These are phyloP conservation scores for Sphaerobolus stellatus DNA, from an alignment of 1,284 basidiomycete genomes.

Conservation along the genomic window DNA sequence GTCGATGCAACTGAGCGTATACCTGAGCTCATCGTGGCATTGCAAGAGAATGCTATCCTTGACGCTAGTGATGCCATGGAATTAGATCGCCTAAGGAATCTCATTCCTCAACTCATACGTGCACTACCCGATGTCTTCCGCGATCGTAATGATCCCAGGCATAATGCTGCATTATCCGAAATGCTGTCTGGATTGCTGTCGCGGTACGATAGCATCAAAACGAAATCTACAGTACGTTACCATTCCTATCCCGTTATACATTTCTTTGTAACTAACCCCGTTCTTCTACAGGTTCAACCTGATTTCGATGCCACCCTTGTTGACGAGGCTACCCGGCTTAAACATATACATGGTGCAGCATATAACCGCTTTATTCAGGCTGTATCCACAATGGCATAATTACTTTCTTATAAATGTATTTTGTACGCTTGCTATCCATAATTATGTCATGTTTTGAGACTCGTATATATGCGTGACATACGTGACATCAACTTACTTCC, in stretches of 20 bases:
- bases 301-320: slow-evolving; percentile 43
- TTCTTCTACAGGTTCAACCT: slow-evolving; percentile 32
- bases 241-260: background rate
- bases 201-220: slow-evolving; percentile 58
- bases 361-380: slow-evolving; percentile 47
- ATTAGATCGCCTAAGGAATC: slow-evolving; percentile 58
- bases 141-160: slow-evolving; percentile 55
- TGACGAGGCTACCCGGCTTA: slow-evolving; percentile 49
- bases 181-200: slow-evolving; percentile 68
- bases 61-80: slow-evolving; percentile 51
- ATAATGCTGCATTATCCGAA: slow-evolving; percentile 66
- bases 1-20: slow-evolving; percentile 61
- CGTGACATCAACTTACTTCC: too few species aligned
- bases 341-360: slow-evolving; percentile 52
- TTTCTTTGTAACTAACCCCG: slow-evolving; percentile 9
- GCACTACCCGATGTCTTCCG: slow-evolving; percentile 66
- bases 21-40: slow-evolving; percentile 47
- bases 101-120: slow-evolving; percentile 65
- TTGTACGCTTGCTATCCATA: too few species aligned
- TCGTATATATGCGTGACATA: too few species aligned
- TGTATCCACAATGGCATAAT: slow-evolving; percentile 1
- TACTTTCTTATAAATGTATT: too few species aligned
- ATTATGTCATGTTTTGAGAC: too few species aligned
- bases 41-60: slow-evolving; percentile 40
- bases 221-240: slow-evolving; percentile 57